Conservation (phyloP, 495 filamentous ascomycete species). For the Symbiotaphrina buchneri region DNA sequence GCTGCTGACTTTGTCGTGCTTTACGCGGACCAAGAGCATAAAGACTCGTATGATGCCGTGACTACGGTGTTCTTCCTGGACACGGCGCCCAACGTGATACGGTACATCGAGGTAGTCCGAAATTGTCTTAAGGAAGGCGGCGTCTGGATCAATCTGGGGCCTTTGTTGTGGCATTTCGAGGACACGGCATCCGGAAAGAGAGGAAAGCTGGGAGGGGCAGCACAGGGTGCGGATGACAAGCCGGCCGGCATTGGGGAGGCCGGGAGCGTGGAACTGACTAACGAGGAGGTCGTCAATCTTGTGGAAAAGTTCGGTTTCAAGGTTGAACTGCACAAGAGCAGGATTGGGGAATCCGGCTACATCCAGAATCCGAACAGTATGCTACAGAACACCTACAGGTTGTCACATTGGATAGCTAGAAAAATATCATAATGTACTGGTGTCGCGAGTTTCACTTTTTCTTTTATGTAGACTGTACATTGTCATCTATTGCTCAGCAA, state of each 20-base stretch:
- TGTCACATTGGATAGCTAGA: constrained; percentile 65
- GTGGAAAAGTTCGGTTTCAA: constrained; percentile 58
- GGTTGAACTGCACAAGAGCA: constrained; percentile 19
- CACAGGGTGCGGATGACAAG: constrained; percentile 3
- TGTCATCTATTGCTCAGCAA: too few relatives aligned
- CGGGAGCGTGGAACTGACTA: constrained; percentile 65
- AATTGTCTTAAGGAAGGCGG: constrained; percentile 61
- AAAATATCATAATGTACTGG: constrained; percentile 30
- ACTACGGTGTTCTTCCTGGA: constrained; percentile 90
- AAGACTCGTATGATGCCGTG: constrained; percentile 52
- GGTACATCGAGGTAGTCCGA: constrained; percentile 63
- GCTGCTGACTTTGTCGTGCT: constrained; percentile 63
- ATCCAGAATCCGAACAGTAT: constrained; percentile 68
- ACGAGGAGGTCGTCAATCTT: constrained; percentile 65
- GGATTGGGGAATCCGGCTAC: constrained; percentile 39
- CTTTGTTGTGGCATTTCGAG: constrained; percentile 79
- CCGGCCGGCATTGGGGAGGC: constrained; percentile 43
- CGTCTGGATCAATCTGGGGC: constrained; percentile 74
- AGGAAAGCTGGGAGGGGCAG: constrained; percentile 3
- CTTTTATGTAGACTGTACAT: neutral
- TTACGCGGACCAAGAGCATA: constrained; percentile 37
- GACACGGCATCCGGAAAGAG: constrained; percentile 22
- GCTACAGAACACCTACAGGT: constrained; percentile 58
- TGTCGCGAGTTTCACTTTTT: neutral
- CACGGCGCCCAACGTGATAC: constrained; percentile 79